Base-by-base conservation (phyloP, 2,329 filamentous ascomycete genomes). In the Alternaria consortialis region DNA sequence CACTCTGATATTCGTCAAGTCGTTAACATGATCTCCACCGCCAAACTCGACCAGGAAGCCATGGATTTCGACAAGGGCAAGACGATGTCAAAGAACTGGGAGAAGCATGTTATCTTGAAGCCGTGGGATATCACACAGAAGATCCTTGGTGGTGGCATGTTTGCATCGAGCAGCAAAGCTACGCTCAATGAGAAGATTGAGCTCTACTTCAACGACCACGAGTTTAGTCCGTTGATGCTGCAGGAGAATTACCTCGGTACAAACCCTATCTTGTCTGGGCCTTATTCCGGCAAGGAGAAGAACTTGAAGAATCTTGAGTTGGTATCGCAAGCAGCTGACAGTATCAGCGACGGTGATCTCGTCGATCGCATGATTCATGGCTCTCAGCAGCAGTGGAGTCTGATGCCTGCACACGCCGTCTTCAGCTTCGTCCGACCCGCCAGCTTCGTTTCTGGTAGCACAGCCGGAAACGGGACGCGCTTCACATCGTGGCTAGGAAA, bases 321-420 rank as follows among this genome's bases (percentile, higher is more conserved):
- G 7, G 87, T 90, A 23, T 94, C 97, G 66, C 87, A 92, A 71
- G 95, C 95, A 4, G 94, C 95, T 4, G 91, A 96, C 75, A 97
- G 94, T 75, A 99, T 99, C 80, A 97, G 93, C 73, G 95, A 99
- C 74, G 95, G 95, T 62, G 95, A 99, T 77, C 83, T 99, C 36
- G 92, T 98, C 2, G 95, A 99, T 78, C 87, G 93, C 53, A 97
- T 99, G 94, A 99, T 99, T 61, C 95, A 99, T 78, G 95, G 95
- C 27, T 92, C 93, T 44, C 95, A 99, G 76, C 95, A 99, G 76
- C 95, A 99, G 64, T 99, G 95, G 95, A 95, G 92, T 74, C 82
- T 99, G 63, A 99, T 99, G 95, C 95, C 95, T 13, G 91, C 92
- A 1, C 95, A 99, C 79, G 95, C 94, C 27, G 86, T 97, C 39